Percentiles rank a stretch among this genome's conserved stretches.
Conservation (phyloP, 331 rosid genomes). For the Dryas integrifolia region DNA sequence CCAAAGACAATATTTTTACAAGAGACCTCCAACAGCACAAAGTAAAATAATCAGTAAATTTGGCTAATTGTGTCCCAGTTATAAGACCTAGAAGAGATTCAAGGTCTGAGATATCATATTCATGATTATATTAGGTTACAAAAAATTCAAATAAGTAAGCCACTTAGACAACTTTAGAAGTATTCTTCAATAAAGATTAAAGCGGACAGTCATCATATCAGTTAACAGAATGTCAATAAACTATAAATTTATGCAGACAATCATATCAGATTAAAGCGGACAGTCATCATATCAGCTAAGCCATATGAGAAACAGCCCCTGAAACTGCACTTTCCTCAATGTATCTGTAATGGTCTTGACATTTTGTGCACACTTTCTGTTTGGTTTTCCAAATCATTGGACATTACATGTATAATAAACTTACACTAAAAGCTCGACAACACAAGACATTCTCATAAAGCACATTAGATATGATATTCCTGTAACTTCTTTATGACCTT, state of each 20-base stretch:
- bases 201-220: background rate
- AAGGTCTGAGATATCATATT: background rate
- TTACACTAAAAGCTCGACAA: constrained; percentile 29
- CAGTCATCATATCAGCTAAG: background rate
- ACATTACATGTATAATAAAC: constrained; percentile 31
- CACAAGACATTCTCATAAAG: constrained; percentile 32
- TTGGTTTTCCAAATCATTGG: constrained; percentile 28
- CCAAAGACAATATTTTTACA: too few relatives aligned
- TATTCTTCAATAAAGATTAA: background rate
- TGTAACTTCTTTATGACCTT: constrained; percentile 51
- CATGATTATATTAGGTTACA: background rate
- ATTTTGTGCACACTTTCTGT: constrained; percentile 18
- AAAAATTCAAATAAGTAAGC: background rate
- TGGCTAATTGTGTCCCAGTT: too few relatives aligned
- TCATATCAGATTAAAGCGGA: too few relatives aligned
- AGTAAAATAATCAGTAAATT: too few relatives aligned
- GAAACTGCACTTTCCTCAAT: constrained; percentile 10
- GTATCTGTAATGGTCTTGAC: constrained; percentile 27
- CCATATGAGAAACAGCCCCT: background rate
- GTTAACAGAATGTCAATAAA: background rate
- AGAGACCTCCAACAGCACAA: too few relatives aligned
- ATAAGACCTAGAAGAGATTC: too few relatives aligned
- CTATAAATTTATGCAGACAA: background rate
- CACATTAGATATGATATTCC: constrained; percentile 49
- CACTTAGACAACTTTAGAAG: background rate